Percentiles rank a stretch among this genome's conserved stretches.
Conservation (phyloP, 768 basidiomycete genomes). For the Amanita subjunquillea region DNA sequence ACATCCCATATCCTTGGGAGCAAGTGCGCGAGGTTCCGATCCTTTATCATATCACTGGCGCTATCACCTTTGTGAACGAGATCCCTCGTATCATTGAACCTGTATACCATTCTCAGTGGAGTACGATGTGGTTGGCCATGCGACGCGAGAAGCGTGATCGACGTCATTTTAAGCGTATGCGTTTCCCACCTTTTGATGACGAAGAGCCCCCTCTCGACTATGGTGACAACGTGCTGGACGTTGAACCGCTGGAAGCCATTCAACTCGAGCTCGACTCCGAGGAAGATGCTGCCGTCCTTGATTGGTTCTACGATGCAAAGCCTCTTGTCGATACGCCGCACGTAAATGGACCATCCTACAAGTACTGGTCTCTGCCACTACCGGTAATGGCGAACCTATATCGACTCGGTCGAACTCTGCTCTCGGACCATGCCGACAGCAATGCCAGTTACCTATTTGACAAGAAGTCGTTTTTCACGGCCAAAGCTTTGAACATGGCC, state of each 20-base stretch:
- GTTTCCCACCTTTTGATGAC: constrained; percentile 98
- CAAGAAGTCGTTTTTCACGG: constrained; percentile 96
- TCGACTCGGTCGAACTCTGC: constrained; percentile 84
- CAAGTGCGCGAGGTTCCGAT: constrained; percentile 99
- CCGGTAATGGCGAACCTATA: constrained; percentile 96
- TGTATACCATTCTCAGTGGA: constrained; percentile 98
- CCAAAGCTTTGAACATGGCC: constrained; percentile 94
- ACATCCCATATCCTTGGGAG: constrained; percentile 97
- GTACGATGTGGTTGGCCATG: constrained; percentile 99
- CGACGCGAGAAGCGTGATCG: constrained; percentile 96
- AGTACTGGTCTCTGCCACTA: constrained; percentile 86
- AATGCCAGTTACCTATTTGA: constrained; percentile 94
- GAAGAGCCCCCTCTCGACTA: constrained; percentile 99
- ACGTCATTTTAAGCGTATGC: constrained; percentile 98
- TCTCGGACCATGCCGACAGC: constrained; percentile 86
- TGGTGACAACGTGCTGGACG: constrained; percentile 96
- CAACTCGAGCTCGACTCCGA: constrained; percentile 90
- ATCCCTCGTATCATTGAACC: constrained; percentile 96
- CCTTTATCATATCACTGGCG: constrained; percentile 97
- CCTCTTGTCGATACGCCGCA: constrained; percentile 77
- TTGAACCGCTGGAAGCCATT: constrained; percentile 95
- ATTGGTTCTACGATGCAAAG: constrained; percentile 99
- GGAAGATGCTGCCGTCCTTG: constrained; percentile 84
- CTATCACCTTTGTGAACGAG: constrained; percentile 99
- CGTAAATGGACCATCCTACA: constrained; percentile 91